These are phyloP conservation scores for Phaeomoniella chlamydospora DNA, from an alignment of 2,329 filamentous ascomycete species.

Conservation along the genomic window DNA sequence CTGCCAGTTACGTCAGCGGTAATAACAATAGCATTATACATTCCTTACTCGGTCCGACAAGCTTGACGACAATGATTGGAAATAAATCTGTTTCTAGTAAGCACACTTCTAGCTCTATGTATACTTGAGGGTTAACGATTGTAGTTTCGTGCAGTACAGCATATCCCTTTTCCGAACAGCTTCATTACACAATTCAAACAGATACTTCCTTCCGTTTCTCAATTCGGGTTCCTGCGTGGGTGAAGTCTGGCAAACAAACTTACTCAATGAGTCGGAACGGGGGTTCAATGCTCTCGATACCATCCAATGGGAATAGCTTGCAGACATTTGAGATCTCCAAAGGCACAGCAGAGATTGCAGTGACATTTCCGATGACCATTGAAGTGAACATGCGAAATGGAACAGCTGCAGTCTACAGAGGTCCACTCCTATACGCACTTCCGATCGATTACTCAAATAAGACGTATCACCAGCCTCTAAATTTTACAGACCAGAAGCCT, in stretches of 20 bases:
- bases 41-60: constrained; percentile 32
- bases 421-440: constrained; percentile 16
- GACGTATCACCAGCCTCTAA: too few species aligned
- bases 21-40: constrained; percentile 33
- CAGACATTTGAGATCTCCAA: too few species aligned
- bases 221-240: constrained; percentile 32
- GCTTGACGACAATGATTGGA: constrained; percentile 22
- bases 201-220: constrained; percentile 24
- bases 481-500: too few species aligned
- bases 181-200: constrained; percentile 25
- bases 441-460: too few species aligned
- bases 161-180: constrained; percentile 30
- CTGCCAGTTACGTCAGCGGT: constrained; percentile 25
- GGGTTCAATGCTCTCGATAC: too few species aligned
- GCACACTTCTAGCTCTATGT: too few species aligned
- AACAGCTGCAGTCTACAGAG: constrained; percentile 2
- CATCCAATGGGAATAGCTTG: too few species aligned
- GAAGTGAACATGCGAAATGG: too few species aligned
- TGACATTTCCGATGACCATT: too few species aligned
- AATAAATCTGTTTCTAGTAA: too few species aligned
- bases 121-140: constrained; percentile 22
- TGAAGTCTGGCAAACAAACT: constrained; percentile 12
- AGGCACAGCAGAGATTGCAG: too few species aligned
- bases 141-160: constrained; percentile 30
- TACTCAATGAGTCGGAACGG: too few species aligned